Conservation (phyloP, 768 basidiomycete genomes). For the Tricholoma flavovirens region DNA sequence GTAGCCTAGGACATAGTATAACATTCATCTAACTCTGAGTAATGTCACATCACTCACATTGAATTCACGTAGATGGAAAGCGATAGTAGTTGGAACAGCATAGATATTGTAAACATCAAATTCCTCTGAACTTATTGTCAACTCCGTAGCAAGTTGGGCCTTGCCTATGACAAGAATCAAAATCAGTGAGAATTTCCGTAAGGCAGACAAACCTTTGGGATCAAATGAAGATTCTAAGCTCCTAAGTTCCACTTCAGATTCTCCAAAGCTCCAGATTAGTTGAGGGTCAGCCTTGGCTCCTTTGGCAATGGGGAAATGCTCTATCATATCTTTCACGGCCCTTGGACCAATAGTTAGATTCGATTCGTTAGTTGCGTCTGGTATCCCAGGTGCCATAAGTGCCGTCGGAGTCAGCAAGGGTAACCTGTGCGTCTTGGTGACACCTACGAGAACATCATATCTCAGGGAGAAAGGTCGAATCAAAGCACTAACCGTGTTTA, state of each 20-base stretch:
- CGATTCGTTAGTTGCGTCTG: slow-evolving; percentile 54
- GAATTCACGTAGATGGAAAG: slow-evolving; percentile 81
- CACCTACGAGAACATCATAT: slow-evolving; percentile 39
- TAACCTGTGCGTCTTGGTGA: slow-evolving; percentile 77
- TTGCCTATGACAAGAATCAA: slow-evolving; percentile 34
- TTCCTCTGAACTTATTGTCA: slow-evolving; percentile 71
- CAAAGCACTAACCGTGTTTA: slow-evolving; percentile 60
- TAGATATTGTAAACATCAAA: slow-evolving; percentile 73
- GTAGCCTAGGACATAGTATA: slow-evolving; percentile 72
- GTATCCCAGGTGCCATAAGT: slow-evolving; percentile 61
- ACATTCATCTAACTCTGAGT: neutral
- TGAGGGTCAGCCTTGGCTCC: slow-evolving; percentile 68
- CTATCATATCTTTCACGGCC: slow-evolving; percentile 70
- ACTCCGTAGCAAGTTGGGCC: slow-evolving; percentile 66
- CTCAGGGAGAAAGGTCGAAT: neutral
- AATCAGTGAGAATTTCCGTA: neutral
- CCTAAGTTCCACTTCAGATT: slow-evolving; percentile 61
- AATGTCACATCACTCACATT: slow-evolving; percentile 42
- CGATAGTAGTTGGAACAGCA: slow-evolving; percentile 58
- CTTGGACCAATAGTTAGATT: slow-evolving; percentile 67
- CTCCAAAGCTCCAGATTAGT: slow-evolving; percentile 74
- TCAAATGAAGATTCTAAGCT: slow-evolving; percentile 65
- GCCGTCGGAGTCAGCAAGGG: slow-evolving; percentile 52
- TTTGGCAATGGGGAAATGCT: slow-evolving; percentile 68
- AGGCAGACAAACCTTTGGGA: slow-evolving; percentile 43